Evolutionary conservation across 1,284 basidiomycete genomes (phyloP).

Genomic region (Trametes hirsuta): DNA sequence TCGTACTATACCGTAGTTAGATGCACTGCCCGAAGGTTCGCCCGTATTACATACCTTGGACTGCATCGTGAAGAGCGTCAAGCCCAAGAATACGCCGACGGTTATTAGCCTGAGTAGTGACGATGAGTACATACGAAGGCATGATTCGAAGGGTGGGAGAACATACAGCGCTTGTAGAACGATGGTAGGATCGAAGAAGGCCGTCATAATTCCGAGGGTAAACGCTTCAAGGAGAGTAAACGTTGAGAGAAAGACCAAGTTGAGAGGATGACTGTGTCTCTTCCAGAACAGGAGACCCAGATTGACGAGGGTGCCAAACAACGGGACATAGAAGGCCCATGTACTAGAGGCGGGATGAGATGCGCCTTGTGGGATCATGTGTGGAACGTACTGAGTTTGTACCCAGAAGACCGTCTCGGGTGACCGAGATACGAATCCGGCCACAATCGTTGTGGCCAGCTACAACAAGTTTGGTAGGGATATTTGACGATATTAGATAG

Average conservation of each 20-base stretch:
- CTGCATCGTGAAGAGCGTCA: conserved; percentile 86
- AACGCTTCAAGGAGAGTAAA: conserved; percentile 85
- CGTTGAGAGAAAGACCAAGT: conserved; percentile 75
- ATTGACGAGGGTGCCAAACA: conserved; percentile 75
- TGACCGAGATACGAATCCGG: conserved; percentile 67
- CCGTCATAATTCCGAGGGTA: conserved; percentile 76
- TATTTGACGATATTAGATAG: fast-evolving
- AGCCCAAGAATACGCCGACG: conserved; percentile 82
- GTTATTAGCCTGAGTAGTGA: conserved; percentile 69
- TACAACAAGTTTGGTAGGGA: conserved; percentile 28
- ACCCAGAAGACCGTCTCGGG: conserved; percentile 65
- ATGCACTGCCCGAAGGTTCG: background rate
- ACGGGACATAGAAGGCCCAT: conserved; percentile 77
- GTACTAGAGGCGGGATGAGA: conserved; percentile 43
- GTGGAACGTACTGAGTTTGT: conserved; percentile 57
- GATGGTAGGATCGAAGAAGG: conserved; percentile 75
- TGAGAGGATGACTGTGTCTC: conserved; percentile 82
- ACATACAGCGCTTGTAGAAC: conserved; percentile 85
- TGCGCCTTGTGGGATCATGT: background rate
- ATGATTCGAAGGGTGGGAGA: background rate
- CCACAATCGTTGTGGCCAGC: conserved; percentile 74
- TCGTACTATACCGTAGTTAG: conserved; percentile 64
- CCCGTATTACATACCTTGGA: conserved; percentile 57
- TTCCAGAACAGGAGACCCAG: conserved; percentile 86
- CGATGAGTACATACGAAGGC: conserved; percentile 17